A percentile compares a stretch with the other conserved stretches of the same genome.
phyloP scores from a whole-genome alignment of 2,329 filamentous ascomycete genomes.

The Meredithiella fracta region DNA sequence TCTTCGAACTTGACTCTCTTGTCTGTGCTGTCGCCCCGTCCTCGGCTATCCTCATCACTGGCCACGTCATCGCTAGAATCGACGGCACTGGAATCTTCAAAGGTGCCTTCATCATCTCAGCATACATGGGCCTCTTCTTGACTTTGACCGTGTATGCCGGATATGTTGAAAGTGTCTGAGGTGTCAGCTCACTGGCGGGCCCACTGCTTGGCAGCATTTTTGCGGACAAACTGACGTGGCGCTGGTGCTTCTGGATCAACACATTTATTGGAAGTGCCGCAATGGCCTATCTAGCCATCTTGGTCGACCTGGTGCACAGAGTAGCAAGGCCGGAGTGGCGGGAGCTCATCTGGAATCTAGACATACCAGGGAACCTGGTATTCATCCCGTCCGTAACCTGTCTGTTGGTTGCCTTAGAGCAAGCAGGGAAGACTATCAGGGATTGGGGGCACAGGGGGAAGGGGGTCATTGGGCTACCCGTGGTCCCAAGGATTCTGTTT shows the following conservation, averaged over 20 bases:
- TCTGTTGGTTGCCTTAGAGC: conserved; percentile 27
- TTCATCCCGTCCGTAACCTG: conserved; percentile 19
- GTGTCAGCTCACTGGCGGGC: conserved; percentile 22
- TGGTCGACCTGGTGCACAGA: conserved; percentile 13
- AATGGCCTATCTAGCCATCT: not conserved
- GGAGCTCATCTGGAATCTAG: conserved; percentile 18
- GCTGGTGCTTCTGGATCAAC: conserved; percentile 23
- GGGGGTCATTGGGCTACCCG: too few relatives aligned
- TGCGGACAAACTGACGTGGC: conserved; percentile 19
- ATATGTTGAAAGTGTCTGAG: conserved; percentile 23
- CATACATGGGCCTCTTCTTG: conserved; percentile 23
- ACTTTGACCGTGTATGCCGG: conserved; percentile 25
- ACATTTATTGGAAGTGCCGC: conserved; percentile 19
- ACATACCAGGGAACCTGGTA: conserved; percentile 17
- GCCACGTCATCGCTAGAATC: conserved; percentile 23
- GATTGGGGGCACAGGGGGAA: too few relatives aligned
- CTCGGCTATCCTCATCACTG: conserved; percentile 22
- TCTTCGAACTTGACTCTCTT: conserved; percentile 29
- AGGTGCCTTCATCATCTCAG: conserved; percentile 28
- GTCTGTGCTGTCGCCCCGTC: conserved; percentile 24
- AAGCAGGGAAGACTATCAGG: conserved; percentile 20
- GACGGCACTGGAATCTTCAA: conserved; percentile 32
- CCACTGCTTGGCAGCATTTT: conserved; percentile 18
- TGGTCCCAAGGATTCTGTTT: too few relatives aligned
- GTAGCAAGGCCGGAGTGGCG: conserved; percentile 15